Base-by-base conservation (phyloP, 192 early-diverging fungal species). In the Dispira parvispora region DNA sequence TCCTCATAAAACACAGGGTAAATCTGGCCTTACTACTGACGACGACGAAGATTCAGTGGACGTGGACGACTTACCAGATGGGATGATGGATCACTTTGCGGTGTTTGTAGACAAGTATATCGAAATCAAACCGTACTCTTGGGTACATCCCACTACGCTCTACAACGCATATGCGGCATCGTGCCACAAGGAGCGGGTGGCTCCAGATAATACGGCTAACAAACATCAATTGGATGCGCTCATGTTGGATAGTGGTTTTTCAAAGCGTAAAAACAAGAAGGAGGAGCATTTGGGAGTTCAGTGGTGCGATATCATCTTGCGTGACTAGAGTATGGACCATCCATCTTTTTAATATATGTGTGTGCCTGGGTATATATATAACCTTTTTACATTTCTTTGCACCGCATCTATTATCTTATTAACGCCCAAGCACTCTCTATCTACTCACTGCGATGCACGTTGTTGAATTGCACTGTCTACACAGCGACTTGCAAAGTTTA, bases 81-180 rank as follows among this genome's bases (percentile, higher is more conserved):
- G 25, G 13, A 20, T 55, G 53, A 3, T 55, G 20, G 25, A 55
- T 8, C 53, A 55, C 20, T 55, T 55, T 55, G 10, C 23, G 23
- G 12, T 26, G 18, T 55, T 55, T 55, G 27, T 55, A 20, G 53
- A 55, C 20, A 55, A 55, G 25, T 27, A 55, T 26, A 55, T 55
- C 10, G 53, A 55, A 27, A 55, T 55, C 53, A 55, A 55, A 26
- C 53, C 53, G 6, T 55, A 55, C 53, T 55, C 53, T 25, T 18
- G 13, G 53, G 53, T 55, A 27, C 53, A 55, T 26, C 53, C 53
- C 53, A 55, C 53, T 2, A 26, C 20, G 16, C 27, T 55, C 23
- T 55, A 55, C 53, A 55, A 55, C 53, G 53, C 53, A 20, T 55
- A 55, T 20, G 53, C 53, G 12, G 53, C 53, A 14, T 55, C 18